phyloP scores from a whole-genome alignment of 2,329 filamentous ascomycete species.

The Endocalyx cinctus region DNA sequence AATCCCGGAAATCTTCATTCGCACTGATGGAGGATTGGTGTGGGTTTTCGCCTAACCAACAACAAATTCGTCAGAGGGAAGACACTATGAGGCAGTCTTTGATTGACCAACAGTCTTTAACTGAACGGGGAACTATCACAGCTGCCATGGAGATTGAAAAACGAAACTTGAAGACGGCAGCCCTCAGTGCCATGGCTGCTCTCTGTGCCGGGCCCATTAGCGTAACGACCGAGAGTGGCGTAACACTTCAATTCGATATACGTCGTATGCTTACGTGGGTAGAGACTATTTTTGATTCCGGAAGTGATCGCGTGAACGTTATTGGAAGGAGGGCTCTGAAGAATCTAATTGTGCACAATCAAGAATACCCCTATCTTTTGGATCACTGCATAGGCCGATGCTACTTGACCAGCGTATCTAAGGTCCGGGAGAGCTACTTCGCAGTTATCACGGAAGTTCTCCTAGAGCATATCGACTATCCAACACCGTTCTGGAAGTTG shows the following conservation, averaged over 20 bases:
- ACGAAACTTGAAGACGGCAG: constrained; percentile 82
- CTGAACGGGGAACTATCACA: constrained; percentile 72
- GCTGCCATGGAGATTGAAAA: constrained; percentile 97
- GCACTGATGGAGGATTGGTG: constrained; percentile 99
- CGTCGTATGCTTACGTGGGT: constrained; percentile 93
- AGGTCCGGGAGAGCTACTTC: constrained; percentile 92
- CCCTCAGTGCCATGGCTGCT: constrained; percentile 91
- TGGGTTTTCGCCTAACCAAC: constrained; percentile 88
- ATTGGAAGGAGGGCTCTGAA: constrained; percentile 85
- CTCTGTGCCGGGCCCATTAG: constrained; percentile 83
- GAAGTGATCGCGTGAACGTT: constrained; percentile 85
- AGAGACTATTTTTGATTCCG: constrained; percentile 86
- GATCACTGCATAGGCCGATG: constrained; percentile 90
- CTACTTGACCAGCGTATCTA: constrained; percentile 74
- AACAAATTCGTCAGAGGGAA: constrained; percentile 74
- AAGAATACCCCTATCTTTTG: constrained; percentile 77
- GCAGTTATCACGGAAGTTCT: constrained; percentile 86
- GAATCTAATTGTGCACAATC: constrained; percentile 87
- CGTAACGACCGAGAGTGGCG: constrained; percentile 81
- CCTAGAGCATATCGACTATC: constrained; percentile 75
- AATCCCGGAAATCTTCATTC: constrained; percentile 91
- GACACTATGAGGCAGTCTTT: constrained; percentile 83
- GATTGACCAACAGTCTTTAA: constrained; percentile 71
- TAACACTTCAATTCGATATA: constrained; percentile 86
- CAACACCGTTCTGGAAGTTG: constrained; percentile 84